Evolutionary conservation across 2,329 filamentous ascomycete species (phyloP).

Genomic region (Claviceps sp.): DNA sequence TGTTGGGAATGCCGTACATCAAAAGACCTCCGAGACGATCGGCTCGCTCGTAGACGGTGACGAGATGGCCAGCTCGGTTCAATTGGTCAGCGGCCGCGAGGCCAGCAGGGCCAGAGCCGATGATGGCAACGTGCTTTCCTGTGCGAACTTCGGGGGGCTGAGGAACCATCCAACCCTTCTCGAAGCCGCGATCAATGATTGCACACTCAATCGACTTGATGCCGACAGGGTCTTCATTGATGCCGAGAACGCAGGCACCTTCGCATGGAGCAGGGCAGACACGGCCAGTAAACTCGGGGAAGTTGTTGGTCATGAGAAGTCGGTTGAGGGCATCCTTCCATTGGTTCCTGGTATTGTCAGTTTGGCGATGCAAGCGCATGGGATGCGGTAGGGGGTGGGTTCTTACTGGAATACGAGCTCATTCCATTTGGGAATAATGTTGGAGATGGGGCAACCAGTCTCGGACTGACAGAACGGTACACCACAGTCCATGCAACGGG

Average conservation of each 20-base stretch:
- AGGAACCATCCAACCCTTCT: slow-evolving; percentile 96
- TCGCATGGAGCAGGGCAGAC: slow-evolving; percentile 95
- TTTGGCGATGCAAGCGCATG: not conserved
- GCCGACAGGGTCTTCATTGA: slow-evolving; percentile 92
- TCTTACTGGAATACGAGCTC: slow-evolving; percentile 53
- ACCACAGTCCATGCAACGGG: slow-evolving; percentile 97
- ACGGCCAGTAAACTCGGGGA: slow-evolving; percentile 94
- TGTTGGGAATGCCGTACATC: slow-evolving; percentile 98
- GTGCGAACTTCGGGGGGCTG: slow-evolving; percentile 64
- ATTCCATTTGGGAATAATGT: slow-evolving; percentile 97
- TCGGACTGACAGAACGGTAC: slow-evolving; percentile 97
- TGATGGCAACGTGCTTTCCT: slow-evolving; percentile 77
- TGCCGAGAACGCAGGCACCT: slow-evolving; percentile 88
- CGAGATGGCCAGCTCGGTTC: slow-evolving; percentile 78
- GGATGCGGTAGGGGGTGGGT: not conserved
- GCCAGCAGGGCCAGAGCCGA: slow-evolving; percentile 86
- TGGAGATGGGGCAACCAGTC: slow-evolving; percentile 87
- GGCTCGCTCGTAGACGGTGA: slow-evolving; percentile 86
- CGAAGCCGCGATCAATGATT: slow-evolving; percentile 93
- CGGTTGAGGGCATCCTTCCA: slow-evolving; percentile 89
- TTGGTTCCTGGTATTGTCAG: slow-evolving; percentile 31
- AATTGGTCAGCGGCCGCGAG: slow-evolving; percentile 85
- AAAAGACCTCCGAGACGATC: slow-evolving; percentile 83
- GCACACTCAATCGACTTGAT: slow-evolving; percentile 98
- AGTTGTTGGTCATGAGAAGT: slow-evolving; percentile 93